Conservation (phyloP, 2,329 filamentous ascomycete species). For the Fusarium foetens region DNA sequence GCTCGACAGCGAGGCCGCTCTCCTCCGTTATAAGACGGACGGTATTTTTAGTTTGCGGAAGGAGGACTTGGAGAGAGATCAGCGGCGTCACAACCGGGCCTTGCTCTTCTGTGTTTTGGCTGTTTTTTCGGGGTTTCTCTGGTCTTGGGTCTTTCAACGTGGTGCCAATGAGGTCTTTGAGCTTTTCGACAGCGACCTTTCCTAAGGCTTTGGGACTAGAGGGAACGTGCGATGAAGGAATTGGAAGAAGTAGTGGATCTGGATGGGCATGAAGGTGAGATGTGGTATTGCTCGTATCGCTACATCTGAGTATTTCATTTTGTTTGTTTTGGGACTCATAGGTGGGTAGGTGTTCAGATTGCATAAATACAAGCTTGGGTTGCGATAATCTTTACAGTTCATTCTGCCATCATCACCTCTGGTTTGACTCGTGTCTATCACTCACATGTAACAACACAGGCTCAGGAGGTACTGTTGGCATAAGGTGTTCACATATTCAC, state of each 20-base stretch:
- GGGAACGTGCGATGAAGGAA: background rate
- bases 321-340: background rate
- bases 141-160: background rate
- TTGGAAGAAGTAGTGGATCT: too few relatives aligned
- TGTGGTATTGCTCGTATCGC: background rate
- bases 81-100: background rate
- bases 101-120: background rate
- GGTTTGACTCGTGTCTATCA: background rate
- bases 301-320: background rate
- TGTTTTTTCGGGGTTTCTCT: background rate
- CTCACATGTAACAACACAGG: background rate
- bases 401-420: background rate
- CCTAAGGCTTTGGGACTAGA: background rate
- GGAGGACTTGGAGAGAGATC: background rate
- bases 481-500: background rate
- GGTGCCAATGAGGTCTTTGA: too few relatives aligned
- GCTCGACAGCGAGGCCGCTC: rapidly evolving
- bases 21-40: rapidly evolving
- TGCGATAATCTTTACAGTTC: background rate
- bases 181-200: background rate
- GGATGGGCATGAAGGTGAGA: background rate
- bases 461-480: background rate
- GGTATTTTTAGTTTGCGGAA: background rate
- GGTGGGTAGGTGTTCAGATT: background rate
- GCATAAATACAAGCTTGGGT: background rate